Evolutionary conservation across 202 grass and related monocot species (phyloP), one percentile per base, ranked within the genome.

Genomic region (Schoenoplectus tabernaemontani): DNA sequence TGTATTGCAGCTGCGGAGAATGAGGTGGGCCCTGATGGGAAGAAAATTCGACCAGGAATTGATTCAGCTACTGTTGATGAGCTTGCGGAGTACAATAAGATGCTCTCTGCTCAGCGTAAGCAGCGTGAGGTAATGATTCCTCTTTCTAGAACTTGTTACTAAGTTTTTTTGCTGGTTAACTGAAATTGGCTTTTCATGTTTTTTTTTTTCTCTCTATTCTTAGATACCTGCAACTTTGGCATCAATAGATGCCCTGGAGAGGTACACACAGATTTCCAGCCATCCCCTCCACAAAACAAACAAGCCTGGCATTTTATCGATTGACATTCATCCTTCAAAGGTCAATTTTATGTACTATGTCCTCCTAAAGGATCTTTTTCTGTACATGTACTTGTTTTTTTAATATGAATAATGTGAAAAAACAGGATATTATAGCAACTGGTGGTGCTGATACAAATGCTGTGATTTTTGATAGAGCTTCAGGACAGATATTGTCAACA

Each of bases 261-360:
- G 85, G 83, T 96, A 99, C 32, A 96, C 96, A 59, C 96, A 96
- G 64, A 89, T 96, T 24, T 93, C 90, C 51, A 99, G 92, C 70
- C 96, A 99, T 76, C 92, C 96, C 56, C 92, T 99, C 53, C 96
- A 99, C 83, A 99, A 93, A 85, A 93, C 92, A 57, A 99, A 93
- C 66, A 99, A 96, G 59, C 96, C 92, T 50, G 96, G 90, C 76
- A 93, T 80, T 48, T 65, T 80, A 39, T 46, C 78, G 44, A 80
- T 80, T 80, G 78, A 80, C 32, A 75, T 75, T n/a, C 88, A 99
- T 99, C 88, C 92, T 85, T 91, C 80, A 63, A 99, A 96, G 96
- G 96, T 99, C 84, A 56, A 58, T 81, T 83, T 73, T 37, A 69
- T 83, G 42, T 56, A 56, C 51, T 30, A 61, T 61, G 2, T 68